Conservation (phyloP, 2,329 filamentous ascomycete species). For the Cladosporium sp. region DNA sequence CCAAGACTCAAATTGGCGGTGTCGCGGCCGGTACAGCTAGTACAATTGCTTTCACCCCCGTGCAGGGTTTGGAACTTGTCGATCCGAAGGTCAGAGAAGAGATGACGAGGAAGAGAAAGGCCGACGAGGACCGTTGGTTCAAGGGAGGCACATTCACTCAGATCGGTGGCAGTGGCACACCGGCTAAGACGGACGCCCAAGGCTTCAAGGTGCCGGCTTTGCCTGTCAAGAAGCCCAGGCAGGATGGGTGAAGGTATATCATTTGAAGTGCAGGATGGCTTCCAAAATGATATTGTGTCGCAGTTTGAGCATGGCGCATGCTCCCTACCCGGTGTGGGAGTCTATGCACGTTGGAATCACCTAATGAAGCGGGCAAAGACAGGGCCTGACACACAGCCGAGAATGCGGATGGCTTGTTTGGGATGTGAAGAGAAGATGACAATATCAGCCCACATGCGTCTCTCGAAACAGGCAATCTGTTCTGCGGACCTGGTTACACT, state of each 20-base stretch:
- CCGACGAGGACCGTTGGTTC: conserved; percentile 95
- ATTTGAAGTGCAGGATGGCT: background rate
- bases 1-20: conserved; percentile 46
- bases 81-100: conserved; percentile 90
- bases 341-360: background rate
- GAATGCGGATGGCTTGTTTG: background rate
- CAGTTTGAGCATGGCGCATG: background rate
- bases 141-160: conserved; percentile 97
- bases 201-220: conserved; percentile 82
- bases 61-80: conserved; percentile 91
- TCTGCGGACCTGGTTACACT: background rate
- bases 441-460: background rate
- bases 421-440: background rate
- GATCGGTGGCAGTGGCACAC: conserved; percentile 52
- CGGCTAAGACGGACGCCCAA: conserved; percentile 53
- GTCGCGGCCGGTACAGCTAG: conserved; percentile 61
- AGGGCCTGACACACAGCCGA: background rate
- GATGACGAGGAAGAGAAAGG: conserved; percentile 84
- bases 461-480: background rate
- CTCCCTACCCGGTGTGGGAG: background rate
- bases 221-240: conserved; percentile 63
- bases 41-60: conserved; percentile 87
- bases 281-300: background rate
- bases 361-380: background rate
- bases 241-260: conserved; percentile 1